Conservation (phyloP, 192 early-diverging fungal genomes). For the Phlyctochytrium planicorne region DNA sequence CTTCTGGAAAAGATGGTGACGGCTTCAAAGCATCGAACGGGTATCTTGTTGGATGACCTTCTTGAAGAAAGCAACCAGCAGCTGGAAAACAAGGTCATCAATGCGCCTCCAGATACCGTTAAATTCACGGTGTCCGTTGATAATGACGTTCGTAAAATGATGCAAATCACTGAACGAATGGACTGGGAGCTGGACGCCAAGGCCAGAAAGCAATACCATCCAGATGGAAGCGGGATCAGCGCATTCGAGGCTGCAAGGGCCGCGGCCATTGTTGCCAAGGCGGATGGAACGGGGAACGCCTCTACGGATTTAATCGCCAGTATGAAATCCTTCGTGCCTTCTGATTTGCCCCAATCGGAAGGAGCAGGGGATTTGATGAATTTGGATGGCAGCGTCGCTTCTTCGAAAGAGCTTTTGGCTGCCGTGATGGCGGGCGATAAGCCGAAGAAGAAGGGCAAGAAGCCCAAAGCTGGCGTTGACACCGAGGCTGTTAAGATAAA, state of each 20-base stretch:
- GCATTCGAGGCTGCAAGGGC: conserved; percentile 13
- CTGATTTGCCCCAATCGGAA: too few species aligned
- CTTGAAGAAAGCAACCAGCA: not conserved
- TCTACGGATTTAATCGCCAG: not conserved
- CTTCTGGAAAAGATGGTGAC: conserved; percentile 13
- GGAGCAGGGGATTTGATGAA: not conserved
- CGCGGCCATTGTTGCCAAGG: not conserved
- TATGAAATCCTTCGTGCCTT: not conserved
- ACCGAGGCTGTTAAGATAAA: not conserved
- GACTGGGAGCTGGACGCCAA: not conserved
- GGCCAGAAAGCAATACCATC: conserved; percentile 12
- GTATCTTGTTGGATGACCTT: conserved; percentile 13
- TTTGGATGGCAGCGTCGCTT: not conserved
- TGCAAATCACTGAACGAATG: not conserved
- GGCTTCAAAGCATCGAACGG: conserved; percentile 20
- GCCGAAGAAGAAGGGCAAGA: not conserved
- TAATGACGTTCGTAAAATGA: not conserved
- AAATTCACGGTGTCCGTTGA: not conserved
- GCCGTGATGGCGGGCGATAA: not conserved
- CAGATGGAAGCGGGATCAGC: conserved; percentile 19
- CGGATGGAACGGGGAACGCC: not conserved
- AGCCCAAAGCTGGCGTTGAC: not conserved
- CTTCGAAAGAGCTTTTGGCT: not conserved
- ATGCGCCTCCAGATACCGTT: not conserved
- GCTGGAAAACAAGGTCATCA: not conserved